Base-by-base conservation (phyloP, 2,329 filamentous ascomycete genomes). In the Penicillium crustosum region DNA sequence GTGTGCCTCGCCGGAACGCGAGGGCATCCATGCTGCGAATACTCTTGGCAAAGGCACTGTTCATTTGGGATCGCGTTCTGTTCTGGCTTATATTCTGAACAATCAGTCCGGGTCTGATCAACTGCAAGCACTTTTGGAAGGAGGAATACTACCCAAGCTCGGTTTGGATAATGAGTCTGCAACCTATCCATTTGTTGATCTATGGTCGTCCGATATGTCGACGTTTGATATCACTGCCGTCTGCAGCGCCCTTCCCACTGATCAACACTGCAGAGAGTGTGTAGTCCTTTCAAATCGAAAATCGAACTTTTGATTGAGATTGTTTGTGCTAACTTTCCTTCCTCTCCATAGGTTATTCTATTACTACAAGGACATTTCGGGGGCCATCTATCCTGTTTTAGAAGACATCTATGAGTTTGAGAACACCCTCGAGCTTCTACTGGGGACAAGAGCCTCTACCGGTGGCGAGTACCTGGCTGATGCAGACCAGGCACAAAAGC, bases 131-230 rank as follows among this genome's bases (percentile, higher is more conserved):
- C 72, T 86, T 13, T 71, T 86, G 44, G 83, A 85, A 62, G 84
- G 84, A 63, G 84, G 82, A 47, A 84, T 87, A 62, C 71, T 87
- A 23, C 84, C 85, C 0, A 82, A 87, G 54, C 79, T 87, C 56
- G 85, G 85, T 3, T 76, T 87, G 35, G 85, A 87, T 66, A 87
- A 87, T 63, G 84, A 87, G 65, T 84, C 81, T 38, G 83, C 83
- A 4, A 87, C 84, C 9, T 87, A 87, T 66, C 85, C 85, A 7
- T 87, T 87, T 64, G 83, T 87, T 29, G 85, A 87, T 66, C 73
- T 87, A 3, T 87, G 84, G 84, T 85, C 85, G 6, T 83, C 83
- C 2, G 83, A 86, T 56, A 83, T 82, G 49, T 84, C 82, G 1
- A 77, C 83, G 6, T 79, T 82, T 59, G 81, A 85, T 65, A 79